Evolutionary conservation across 345 rosid genomes (phyloP).

Genomic region (Populus tremula): DNA sequence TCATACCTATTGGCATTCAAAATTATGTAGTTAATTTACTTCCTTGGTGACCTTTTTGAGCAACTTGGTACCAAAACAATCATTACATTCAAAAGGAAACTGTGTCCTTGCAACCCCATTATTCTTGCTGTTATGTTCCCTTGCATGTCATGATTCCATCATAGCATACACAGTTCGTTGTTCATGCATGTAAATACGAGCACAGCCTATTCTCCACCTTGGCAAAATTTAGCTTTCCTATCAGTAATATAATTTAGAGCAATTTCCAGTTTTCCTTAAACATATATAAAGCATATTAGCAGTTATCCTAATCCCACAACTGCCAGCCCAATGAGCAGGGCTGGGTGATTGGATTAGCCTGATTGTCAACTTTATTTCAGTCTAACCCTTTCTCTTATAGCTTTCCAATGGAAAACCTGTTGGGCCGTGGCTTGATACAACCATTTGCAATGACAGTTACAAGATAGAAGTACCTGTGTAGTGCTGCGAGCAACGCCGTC

Average conservation of each 20-base stretch:
- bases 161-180: background rate
- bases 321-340: too few species aligned
- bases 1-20: background rate
- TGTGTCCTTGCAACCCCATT: background rate
- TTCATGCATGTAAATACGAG: background rate
- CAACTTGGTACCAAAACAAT: background rate
- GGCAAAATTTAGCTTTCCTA: background rate
- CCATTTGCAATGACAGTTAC: conserved; percentile 7
- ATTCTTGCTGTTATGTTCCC: too few species aligned
- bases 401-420: background rate
- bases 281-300: background rate
- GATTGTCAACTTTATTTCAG: background rate
- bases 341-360: too few species aligned
- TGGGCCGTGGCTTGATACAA: background rate
- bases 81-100: background rate
- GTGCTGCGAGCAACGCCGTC: conserved; percentile 87
- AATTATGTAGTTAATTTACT: background rate
- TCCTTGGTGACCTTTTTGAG: background rate
- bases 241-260: background rate
- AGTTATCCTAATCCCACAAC: too few species aligned
- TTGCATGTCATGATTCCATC: background rate
- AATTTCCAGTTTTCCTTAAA: background rate
- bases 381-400: background rate
- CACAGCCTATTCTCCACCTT: background rate
- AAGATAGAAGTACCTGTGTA: conserved; percentile 53